Evolutionary conservation across 176 grass and related monocot genomes (phyloP), one percentile per base, ranked within the genome.

Genomic region (Urochloa ruziziensis): DNA sequence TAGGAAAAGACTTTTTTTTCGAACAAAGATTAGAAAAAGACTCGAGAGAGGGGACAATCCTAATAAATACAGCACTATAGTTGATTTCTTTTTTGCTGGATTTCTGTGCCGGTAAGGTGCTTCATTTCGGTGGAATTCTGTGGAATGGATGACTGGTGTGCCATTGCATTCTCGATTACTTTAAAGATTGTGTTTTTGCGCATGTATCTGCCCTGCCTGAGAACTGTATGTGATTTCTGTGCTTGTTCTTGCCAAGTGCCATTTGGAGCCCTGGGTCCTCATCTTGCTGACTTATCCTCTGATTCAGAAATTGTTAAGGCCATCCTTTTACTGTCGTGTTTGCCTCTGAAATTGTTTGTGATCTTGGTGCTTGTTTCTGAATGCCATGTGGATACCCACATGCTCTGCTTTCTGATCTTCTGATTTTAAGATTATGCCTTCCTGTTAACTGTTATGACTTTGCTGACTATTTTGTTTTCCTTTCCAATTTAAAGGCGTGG

Each of bases 321-420:
- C 21, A 2, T 25, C 7, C 18, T 30, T 4, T 28, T 27, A 0
- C 13, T 33, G 8, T 14, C 12, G 19, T 15, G 7, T 10, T 6
- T 60, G 15, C 73, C 34, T 32, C 0, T 25, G 2, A 27, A 28
- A 28, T 35, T 44, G 28, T 72, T 1, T 71, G 4, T 15, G 74
- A 42, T 79, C 73, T 15, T 51, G 28, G 25, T 57, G 52, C 37
- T 53, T 35, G 57, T 18, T 37, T 28, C n/a, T 33, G n/a, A 49
- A 62, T 69, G 49, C 7, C 70, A 68, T 75, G 25, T 87, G 48
- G 60, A 81, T 87, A 42, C n/a, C n/a, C 24, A 25, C 17, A 9
- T 63, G n/a, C 71, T 72, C 4, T 71, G 32, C 67, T 19, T 6
- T 29, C 39, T 51, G 19, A 27, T 32, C 30, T 29, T 69, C 32